A percentile compares a stretch with the other conserved stretches of the same genome.
Conservation (phyloP, 1,284 basidiomycete species). For the Rhodotorula sp. region DNA sequence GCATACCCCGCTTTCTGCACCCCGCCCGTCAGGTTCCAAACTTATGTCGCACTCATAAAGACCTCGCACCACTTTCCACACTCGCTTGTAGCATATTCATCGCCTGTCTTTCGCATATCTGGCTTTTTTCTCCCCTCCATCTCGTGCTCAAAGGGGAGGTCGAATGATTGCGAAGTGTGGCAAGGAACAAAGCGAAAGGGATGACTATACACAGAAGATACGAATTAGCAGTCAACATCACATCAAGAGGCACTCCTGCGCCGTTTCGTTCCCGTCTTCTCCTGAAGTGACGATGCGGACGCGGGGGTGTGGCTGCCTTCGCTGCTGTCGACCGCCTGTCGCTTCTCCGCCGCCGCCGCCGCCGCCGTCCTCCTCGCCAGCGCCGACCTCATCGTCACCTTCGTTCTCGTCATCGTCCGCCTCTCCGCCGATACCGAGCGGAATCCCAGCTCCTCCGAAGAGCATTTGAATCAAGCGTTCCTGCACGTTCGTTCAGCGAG, state of each 20-base stretch:
- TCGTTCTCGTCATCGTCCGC: not conserved
- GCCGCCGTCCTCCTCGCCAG: not conserved
- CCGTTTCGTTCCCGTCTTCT: not conserved
- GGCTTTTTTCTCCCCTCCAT: too few relatives aligned
- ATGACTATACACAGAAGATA: not conserved
- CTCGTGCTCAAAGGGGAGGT: not conserved
- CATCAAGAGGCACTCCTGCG: constrained; percentile 2
- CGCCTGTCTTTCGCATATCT: not conserved
- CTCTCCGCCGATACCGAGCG: not conserved
- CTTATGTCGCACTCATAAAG: not conserved
- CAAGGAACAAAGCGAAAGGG: not conserved
- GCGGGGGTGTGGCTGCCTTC: not conserved
- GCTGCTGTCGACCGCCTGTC: too few relatives aligned
- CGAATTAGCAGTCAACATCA: not conserved
- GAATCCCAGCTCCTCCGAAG: not conserved
- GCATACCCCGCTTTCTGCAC: not conserved
- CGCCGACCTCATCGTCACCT: not conserved
- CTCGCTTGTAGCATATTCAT: constrained; percentile 9
- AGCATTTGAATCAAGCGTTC: constrained; percentile 1
- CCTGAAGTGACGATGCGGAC: not conserved
- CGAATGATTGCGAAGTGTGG: not conserved
- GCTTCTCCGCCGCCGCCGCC: too few relatives aligned
- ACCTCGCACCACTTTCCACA: not conserved
- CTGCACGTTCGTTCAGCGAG: not conserved
- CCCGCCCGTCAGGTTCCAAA: too few relatives aligned